Percentiles rank a stretch among this genome's conserved stretches.
Evolutionary conservation across 768 basidiomycete genomes (phyloP).

Genomic region (Imleria badia): DNA sequence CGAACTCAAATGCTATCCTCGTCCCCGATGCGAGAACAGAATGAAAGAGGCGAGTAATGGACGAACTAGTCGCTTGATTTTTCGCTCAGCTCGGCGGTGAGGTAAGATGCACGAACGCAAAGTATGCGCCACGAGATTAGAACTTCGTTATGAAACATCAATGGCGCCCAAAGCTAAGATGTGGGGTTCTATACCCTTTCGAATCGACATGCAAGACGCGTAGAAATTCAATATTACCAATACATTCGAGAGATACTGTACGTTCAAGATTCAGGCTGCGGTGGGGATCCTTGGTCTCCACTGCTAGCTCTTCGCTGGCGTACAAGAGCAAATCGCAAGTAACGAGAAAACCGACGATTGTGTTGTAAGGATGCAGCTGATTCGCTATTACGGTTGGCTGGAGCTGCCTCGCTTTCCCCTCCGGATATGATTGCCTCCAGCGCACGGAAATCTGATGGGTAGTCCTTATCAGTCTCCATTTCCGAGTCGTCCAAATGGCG

Average conservation of each 20-base stretch:
- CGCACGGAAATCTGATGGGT: constrained; percentile 52
- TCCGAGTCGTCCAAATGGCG: not conserved
- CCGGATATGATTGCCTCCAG: constrained; percentile 56
- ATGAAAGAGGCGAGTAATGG: too few relatives aligned
- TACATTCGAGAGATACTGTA: not conserved
- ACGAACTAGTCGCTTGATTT: not conserved
- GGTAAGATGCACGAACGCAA: not conserved
- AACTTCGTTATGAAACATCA: too few relatives aligned
- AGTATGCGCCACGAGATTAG: not conserved
- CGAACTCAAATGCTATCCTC: not conserved
- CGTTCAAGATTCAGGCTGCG: constrained; percentile 9
- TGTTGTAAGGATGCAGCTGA: constrained; percentile 18
- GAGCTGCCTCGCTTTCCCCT: constrained; percentile 20
- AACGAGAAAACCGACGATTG: constrained; percentile 57
- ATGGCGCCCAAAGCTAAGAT: not conserved
- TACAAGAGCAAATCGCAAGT: constrained; percentile 52
- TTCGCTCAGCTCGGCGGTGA: not conserved
- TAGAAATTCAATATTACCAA: not conserved
- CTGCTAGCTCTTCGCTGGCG: constrained; percentile 43
- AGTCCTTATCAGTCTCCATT: not conserved
- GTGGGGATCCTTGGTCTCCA: constrained; percentile 28
- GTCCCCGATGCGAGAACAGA: too few relatives aligned
- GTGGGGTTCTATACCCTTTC: not conserved
- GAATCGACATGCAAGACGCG: not conserved
- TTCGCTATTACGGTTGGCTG: constrained; percentile 13